phyloP scores from a whole-genome alignment of 768 basidiomycete genomes.

The Lanmaoa pseudosensibilis region DNA sequence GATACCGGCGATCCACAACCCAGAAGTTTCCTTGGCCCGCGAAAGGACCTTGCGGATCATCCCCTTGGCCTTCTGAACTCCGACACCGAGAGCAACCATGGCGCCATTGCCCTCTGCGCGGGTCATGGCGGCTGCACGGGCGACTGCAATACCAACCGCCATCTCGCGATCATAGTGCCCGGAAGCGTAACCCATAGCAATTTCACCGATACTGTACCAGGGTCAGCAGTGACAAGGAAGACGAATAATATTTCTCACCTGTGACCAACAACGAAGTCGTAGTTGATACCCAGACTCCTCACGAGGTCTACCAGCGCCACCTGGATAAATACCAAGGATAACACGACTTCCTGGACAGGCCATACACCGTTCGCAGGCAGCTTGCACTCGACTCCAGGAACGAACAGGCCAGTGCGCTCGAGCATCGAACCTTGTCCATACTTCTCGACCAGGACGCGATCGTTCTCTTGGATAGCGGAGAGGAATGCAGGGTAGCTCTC shows the following conservation, averaged over 20 bases:
- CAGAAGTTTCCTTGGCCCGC: conserved; percentile 21
- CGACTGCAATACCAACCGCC: conserved; percentile 36
- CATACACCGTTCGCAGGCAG: conserved; percentile 28
- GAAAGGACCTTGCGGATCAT: conserved; percentile 36
- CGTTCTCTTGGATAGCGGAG: conserved; percentile 30
- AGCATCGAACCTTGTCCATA: conserved; percentile 33
- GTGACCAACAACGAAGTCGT: conserved; percentile 37
- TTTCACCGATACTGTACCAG: conserved; percentile 32
- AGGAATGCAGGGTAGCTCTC: conserved; percentile 34
- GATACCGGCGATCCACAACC: conserved; percentile 38
- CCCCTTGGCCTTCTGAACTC: conserved; percentile 31
- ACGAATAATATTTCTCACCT: conserved; percentile 17
- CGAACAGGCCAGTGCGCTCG: conserved; percentile 35
- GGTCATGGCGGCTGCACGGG: conserved; percentile 39
- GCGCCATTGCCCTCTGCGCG: conserved; percentile 35
- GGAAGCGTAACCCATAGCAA: conserved; percentile 39
- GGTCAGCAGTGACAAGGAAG: conserved; percentile 7
- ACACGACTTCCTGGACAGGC: conserved; percentile 35
- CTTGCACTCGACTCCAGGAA: conserved; percentile 26
- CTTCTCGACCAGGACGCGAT: conserved; percentile 32
- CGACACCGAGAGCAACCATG: conserved; percentile 38
- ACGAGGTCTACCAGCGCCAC: conserved; percentile 36
- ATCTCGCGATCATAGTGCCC: conserved; percentile 37
- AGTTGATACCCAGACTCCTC: conserved; percentile 31
- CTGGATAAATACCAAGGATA: conserved; percentile 36